phyloP scores from a whole-genome alignment of 2,329 filamentous ascomycete genomes.

The Zalaria obscura region DNA sequence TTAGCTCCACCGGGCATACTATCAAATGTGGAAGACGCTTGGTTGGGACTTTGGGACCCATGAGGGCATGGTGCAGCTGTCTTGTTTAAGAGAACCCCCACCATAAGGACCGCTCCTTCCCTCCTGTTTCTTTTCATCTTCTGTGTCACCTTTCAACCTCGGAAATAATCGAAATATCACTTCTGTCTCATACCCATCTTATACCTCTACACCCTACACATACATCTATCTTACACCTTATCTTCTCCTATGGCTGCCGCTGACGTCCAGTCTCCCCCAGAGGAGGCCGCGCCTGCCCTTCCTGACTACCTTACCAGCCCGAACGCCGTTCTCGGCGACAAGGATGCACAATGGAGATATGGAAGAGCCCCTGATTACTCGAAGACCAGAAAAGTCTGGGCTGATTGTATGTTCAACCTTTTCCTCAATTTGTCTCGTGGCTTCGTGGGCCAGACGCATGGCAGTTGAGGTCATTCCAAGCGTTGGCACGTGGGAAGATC shows the following conservation, averaged over 20 bases:
- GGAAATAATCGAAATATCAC: too few relatives aligned
- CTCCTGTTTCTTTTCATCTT: too few relatives aligned
- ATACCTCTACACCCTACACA: neutral
- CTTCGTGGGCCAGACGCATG: neutral
- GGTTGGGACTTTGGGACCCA: too few relatives aligned
- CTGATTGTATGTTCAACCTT: slow-evolving; percentile 36
- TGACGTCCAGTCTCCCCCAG: slow-evolving; percentile 10
- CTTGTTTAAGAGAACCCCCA: too few relatives aligned
- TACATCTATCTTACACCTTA: neutral
- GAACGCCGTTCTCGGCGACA: slow-evolving; percentile 43
- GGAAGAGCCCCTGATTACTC: slow-evolving; percentile 48
- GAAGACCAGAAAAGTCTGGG: slow-evolving; percentile 46
- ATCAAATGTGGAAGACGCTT: too few relatives aligned
- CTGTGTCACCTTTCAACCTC: too few relatives aligned
- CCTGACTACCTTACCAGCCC: slow-evolving; percentile 47
- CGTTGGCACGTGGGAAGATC: too few relatives aligned
- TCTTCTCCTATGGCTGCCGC: slow-evolving; percentile 12
- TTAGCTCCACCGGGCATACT: too few relatives aligned
- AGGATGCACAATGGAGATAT: slow-evolving; percentile 44
- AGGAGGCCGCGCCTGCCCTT: slow-evolving; percentile 21
- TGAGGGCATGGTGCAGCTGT: too few relatives aligned
- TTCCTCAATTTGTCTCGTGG: neutral
- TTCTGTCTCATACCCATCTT: neutral
- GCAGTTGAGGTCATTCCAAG: too few relatives aligned
- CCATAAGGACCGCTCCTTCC: too few relatives aligned